A percentile compares a stretch with the other conserved stretches of the same genome.
Evolutionary conservation across 495 filamentous ascomycete species (phyloP).

Genomic region (Neurospora sp.): DNA sequence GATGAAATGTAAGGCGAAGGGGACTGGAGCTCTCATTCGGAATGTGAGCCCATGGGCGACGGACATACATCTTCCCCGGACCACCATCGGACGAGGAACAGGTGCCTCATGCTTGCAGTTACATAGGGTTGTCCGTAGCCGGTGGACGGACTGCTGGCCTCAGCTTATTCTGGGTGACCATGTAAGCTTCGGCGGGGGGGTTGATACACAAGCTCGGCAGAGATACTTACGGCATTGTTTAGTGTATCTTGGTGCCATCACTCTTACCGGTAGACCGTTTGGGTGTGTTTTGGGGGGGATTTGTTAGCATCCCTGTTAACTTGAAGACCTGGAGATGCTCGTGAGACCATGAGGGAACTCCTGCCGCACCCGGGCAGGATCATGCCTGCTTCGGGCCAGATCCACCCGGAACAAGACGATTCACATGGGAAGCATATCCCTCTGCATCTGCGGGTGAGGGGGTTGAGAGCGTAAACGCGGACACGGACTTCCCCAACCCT

Average conservation of each 20-base stretch:
- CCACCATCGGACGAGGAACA: not conserved
- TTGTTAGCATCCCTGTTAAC: not conserved
- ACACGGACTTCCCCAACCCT: not conserved
- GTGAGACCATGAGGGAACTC: not conserved
- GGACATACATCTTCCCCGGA: not conserved
- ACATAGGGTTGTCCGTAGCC: not conserved
- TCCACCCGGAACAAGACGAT: not conserved
- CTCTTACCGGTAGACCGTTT: not conserved
- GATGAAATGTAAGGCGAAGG: not conserved
- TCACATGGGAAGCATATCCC: not conserved
- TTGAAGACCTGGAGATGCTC: not conserved
- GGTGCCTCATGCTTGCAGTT: not conserved
- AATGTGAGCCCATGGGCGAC: not conserved
- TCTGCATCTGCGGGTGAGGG: not conserved
- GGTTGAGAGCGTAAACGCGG: not conserved
- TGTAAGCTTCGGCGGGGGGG: not conserved
- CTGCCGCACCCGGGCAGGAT: not conserved
- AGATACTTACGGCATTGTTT: not conserved
- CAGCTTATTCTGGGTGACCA: not conserved
- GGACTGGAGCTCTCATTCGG: not conserved
- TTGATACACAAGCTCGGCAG: not conserved
- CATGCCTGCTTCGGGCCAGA: not conserved
- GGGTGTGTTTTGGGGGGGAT: not conserved
- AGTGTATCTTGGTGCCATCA: not conserved
- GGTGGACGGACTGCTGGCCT: not conserved